Evolutionary conservation across 352 stramenopile species (phyloP).

Genomic region (Elongisporangium prolatum): DNA sequence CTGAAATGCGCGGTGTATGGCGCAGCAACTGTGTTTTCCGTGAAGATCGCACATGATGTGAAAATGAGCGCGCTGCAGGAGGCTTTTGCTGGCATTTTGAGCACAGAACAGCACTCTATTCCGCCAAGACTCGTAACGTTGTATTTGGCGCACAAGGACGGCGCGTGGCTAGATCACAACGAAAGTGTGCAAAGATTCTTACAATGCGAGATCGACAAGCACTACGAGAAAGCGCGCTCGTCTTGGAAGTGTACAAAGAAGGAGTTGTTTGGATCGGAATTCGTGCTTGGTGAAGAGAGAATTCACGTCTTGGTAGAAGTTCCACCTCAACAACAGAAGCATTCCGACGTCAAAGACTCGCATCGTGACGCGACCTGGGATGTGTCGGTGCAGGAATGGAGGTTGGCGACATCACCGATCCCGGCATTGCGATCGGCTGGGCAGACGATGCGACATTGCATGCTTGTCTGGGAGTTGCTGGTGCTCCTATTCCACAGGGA

Average conservation of each 20-base stretch:
- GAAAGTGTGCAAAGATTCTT: slow-evolving; percentile 7
- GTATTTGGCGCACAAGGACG: not conserved
- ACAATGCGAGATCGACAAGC: slow-evolving; percentile 5
- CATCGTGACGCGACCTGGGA: too few relatives aligned
- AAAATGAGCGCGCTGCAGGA: slow-evolving; percentile 6
- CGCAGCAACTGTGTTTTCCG: slow-evolving; percentile 5
- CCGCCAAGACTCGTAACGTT: too few relatives aligned
- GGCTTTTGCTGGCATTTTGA: not conserved
- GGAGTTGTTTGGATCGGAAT: slow-evolving; percentile 15
- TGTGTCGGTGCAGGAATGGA: too few relatives aligned
- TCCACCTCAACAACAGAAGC: too few relatives aligned
- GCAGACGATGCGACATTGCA: too few relatives aligned
- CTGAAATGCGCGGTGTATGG: slow-evolving; percentile 7
- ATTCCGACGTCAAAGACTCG: too few relatives aligned
- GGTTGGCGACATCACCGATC: too few relatives aligned
- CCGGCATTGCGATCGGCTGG: too few relatives aligned
- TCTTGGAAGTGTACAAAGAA: slow-evolving; percentile 11
- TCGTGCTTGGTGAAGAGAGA: slow-evolving; percentile 14
- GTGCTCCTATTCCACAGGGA: too few relatives aligned
- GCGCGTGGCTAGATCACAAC: slow-evolving; percentile 16
- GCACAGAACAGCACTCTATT: too few relatives aligned
- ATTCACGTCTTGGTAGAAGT: slow-evolving; percentile 20
- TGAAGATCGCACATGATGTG: slow-evolving; percentile 5
- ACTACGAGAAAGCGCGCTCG: slow-evolving; percentile 11
- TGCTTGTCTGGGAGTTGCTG: too few relatives aligned